Conservation (phyloP, 139 green algal genomes). For the Volvox africanus region DNA sequence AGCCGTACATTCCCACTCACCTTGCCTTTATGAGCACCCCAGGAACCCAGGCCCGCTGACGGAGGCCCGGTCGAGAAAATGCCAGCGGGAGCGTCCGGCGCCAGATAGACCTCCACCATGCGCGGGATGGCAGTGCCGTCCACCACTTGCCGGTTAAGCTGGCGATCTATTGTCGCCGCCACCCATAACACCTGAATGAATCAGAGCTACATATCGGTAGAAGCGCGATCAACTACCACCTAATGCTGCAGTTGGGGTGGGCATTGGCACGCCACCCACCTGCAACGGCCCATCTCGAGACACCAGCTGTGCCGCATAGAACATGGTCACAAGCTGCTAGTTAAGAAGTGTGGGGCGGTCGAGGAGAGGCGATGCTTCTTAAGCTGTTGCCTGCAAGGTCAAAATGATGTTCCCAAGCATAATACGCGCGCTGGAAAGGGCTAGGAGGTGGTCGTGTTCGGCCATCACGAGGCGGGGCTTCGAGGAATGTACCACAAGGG, state of each 20-base stretch:
- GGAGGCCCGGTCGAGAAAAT: background rate
- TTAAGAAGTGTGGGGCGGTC: background rate
- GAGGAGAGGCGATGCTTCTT: too few relatives aligned
- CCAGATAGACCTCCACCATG: conserved; percentile 36
- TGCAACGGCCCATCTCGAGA: conserved; percentile 91
- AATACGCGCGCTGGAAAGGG: too few relatives aligned
- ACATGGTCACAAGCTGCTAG: conserved; percentile 72
- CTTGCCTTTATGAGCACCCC: background rate
- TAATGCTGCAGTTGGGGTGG: too few relatives aligned
- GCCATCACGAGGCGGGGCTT: too few relatives aligned
- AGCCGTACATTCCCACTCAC: background rate
- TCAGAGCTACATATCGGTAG: too few relatives aligned
- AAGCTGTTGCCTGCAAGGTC: too few relatives aligned
- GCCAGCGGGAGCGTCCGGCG: background rate
- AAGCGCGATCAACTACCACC: background rate
- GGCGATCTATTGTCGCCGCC: conserved; percentile 34
- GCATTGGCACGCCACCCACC: conserved; percentile 80
- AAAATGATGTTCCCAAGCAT: too few relatives aligned
- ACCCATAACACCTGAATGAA: conserved; percentile 37
- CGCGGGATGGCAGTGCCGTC: conserved; percentile 29
- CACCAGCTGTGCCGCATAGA: conserved; percentile 92
- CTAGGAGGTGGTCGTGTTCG: too few relatives aligned
- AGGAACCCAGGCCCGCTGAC: too few relatives aligned
- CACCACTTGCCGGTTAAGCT: conserved; percentile 24
- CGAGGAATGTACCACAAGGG: too few relatives aligned